phyloP scores from a whole-genome alignment of 2,329 filamentous ascomycete species.

The Colletotrichum sp. region DNA sequence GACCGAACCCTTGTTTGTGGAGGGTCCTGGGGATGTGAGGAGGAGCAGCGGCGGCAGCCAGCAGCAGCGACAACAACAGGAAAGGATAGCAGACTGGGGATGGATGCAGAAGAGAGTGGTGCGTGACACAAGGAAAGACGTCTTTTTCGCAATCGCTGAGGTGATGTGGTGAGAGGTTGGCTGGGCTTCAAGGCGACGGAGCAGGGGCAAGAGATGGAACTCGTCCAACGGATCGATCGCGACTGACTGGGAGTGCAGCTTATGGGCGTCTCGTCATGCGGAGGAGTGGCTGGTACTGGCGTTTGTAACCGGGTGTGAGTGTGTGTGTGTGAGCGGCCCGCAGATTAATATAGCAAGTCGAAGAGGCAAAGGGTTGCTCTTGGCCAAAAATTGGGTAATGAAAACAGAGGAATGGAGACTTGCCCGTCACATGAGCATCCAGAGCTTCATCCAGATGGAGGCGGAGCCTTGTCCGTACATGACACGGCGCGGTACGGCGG shows the following conservation, averaged over 20 bases:
- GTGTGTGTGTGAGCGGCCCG: conserved; percentile 18
- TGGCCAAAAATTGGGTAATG: conserved; percentile 51
- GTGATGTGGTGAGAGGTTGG: conserved; percentile 9
- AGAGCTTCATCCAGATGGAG: conserved; percentile 21
- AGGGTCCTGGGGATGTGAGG: neutral
- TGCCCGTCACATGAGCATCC: conserved; percentile 39
- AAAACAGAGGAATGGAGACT: conserved; percentile 48
- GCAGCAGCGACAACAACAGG: neutral
- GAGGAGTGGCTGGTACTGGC: conserved; percentile 2
- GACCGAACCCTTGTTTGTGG: neutral
- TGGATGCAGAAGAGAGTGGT: conserved; percentile 27
- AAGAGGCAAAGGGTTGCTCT: conserved; percentile 22
- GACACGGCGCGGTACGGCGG: conserved; percentile 7
- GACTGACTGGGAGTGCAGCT: neutral
- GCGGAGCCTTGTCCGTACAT: conserved; percentile 18
- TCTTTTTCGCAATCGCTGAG: conserved; percentile 23
- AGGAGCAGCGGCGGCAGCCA: neutral
- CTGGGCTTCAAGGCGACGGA: neutral
- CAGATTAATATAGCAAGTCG: conserved; percentile 22
- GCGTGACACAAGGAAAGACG: conserved; percentile 21
- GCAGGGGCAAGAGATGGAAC: conserved; percentile 1
- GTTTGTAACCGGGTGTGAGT: neutral
- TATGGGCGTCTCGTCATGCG: conserved; percentile 2
- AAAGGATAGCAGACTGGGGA: neutral
- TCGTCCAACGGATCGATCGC: conserved; percentile 2